phyloP scores from a whole-genome alignment of 345 rosid species.

The Corchorus capsularis region DNA sequence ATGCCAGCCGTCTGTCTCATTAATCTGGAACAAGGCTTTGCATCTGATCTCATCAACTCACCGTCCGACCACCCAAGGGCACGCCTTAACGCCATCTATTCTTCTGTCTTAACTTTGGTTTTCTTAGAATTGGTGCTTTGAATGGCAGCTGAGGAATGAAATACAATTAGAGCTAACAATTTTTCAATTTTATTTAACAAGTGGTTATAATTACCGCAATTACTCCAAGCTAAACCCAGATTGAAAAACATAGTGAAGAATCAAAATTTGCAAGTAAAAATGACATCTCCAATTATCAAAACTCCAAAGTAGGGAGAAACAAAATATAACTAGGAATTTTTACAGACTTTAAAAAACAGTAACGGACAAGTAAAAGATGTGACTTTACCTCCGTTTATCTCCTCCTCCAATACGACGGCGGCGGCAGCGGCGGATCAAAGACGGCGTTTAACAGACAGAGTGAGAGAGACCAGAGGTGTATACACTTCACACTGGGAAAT shows the following conservation, averaged over 20 bases:
- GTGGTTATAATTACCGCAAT: not conserved
- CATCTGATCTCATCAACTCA: conserved; percentile 65
- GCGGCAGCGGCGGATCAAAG: not conserved
- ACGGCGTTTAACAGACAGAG: not conserved
- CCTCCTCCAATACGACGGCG: not conserved
- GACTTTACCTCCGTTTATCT: not conserved
- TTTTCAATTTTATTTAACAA: not conserved
- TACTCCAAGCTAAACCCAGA: not conserved
- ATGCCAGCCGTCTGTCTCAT: conserved; percentile 73
- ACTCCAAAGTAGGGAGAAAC: too few species aligned
- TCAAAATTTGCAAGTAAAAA: not conserved
- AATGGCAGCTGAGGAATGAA: not conserved
- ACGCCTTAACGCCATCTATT: conserved; percentile 56
- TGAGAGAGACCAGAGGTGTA: not conserved
- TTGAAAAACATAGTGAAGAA: not conserved
- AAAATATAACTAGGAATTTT: too few species aligned
- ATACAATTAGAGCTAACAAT: not conserved
- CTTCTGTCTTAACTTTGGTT: not conserved
- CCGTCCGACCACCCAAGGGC: conserved; percentile 64
- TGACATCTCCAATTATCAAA: too few species aligned
- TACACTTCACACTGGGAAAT: not conserved
- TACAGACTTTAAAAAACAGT: not conserved
- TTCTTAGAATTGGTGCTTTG: not conserved
- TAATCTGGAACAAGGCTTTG: conserved; percentile 67
- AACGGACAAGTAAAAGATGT: not conserved